These are phyloP conservation scores for Metarhizium humberi DNA, from an alignment of 2,329 filamentous ascomycete genomes.

Conservation along the genomic window DNA sequence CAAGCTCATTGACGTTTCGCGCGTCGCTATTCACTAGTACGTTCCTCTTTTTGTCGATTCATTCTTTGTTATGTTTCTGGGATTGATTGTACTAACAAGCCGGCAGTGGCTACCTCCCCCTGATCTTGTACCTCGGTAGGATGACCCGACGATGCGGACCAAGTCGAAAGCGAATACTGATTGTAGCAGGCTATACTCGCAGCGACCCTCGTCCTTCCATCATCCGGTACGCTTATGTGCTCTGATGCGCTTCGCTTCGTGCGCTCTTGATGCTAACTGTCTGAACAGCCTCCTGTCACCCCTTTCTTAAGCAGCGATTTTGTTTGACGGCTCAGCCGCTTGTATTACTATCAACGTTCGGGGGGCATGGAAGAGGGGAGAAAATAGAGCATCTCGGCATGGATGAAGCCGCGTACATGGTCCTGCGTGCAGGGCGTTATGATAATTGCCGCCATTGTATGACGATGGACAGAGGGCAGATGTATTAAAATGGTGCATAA, in stretches of 20 bases:
- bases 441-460: neutral
- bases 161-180: conserved; percentile 15
- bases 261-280: conserved; percentile 12
- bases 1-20: conserved; percentile 89
- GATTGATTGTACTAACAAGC: conserved; percentile 22
- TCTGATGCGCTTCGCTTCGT: too few species aligned
- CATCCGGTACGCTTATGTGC: conserved; percentile 37
- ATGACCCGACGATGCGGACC: conserved; percentile 11
- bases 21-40: conserved; percentile 93
- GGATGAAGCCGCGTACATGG: neutral
- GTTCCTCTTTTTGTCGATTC: conserved; percentile 18
- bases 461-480: neutral
- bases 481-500: neutral
- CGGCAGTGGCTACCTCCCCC: conserved; percentile 79
- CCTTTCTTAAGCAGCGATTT: conserved; percentile 39
- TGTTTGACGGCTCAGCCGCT: neutral
- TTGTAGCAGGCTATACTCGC: conserved; percentile 69
- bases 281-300: conserved; percentile 49
- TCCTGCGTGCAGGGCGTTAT: neutral
- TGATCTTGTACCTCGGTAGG: conserved; percentile 93
- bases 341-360: neutral
- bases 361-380: neutral
- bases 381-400: neutral
- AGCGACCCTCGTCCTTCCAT: conserved; percentile 80
- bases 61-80: neutral